Evolutionary conservation across 176 grass and related monocot species (phyloP), one percentile per base, ranked within the genome.

Genomic region (Puccinellia tenuiflora): DNA sequence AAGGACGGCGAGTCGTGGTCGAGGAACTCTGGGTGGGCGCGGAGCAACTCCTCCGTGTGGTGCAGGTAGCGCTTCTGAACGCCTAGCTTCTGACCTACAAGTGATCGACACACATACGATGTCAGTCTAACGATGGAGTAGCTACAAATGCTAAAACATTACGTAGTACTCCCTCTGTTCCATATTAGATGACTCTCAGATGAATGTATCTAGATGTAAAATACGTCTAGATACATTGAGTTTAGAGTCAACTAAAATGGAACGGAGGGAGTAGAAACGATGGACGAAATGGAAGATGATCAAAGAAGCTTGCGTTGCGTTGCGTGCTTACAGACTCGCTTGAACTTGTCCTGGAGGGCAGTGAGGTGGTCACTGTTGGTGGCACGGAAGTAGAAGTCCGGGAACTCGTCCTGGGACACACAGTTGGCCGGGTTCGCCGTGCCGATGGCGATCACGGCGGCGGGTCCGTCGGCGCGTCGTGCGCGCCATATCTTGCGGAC

Each of bases 281-380:
- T 25, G 13, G 16, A 73, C 24, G 24, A 11, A 12, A 15, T 29
- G 45, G 12, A 40, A 56, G 14, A 70, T 54, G 5, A 9, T 21
- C 18, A 13, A 22, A 18, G 5, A 30, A 37, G n/a, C 13, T 15
- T 7, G 21, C 37, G 9, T 38, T 46, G 45, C 45, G 45, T 17
- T 6, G 70, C 17, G 29, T 42, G 33, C 93, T 86, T 83, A 97
- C 95, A 91, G 22, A 91, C 73, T 50, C 77, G 76, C 30, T 85
- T 86, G 57, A 94, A 75, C 81, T 92, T 97, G 33, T 64, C 81
- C 71, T 94, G 94, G 75, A 97, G 90, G 7, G 69, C 88, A 4
- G 90, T 89, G 68, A 97, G 84, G 76, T 92, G 88, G 13, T 97
- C 92, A 76, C 90, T 94, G 3, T 94, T 87, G 48, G 95, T 97